Conservation (phyloP, 2,329 filamentous ascomycete species). For the Cladosporium colombiae region DNA sequence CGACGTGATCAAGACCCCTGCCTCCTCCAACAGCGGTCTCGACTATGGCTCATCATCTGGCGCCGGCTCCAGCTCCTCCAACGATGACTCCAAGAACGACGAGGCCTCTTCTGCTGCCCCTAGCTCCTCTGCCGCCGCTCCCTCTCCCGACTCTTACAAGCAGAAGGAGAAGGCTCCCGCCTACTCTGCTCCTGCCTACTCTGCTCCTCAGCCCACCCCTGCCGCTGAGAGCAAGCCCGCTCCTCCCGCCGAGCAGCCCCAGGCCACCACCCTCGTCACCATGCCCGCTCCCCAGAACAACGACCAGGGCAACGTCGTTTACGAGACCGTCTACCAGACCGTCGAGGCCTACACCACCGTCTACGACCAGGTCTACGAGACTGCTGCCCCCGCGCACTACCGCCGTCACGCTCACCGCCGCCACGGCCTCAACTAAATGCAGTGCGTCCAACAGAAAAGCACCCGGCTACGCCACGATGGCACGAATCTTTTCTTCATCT, state of each 20-base stretch:
- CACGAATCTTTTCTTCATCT: slow-evolving; percentile 16
- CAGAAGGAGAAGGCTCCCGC: slow-evolving; percentile 6
- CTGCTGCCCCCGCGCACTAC: slow-evolving; percentile 34
- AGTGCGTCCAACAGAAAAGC: slow-evolving; percentile 9
- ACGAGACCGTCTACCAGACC: slow-evolving; percentile 19
- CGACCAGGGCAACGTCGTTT: slow-evolving; percentile 3
- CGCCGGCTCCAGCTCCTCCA: not conserved
- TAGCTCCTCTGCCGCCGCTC: slow-evolving; percentile 14
- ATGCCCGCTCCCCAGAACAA: not conserved
- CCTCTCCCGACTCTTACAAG: slow-evolving; percentile 16
- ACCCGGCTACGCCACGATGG: slow-evolving; percentile 12
- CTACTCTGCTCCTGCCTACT: not conserved
- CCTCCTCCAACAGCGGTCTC: slow-evolving; percentile 10
- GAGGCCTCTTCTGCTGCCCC: slow-evolving; percentile 1
- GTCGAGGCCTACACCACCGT: slow-evolving; percentile 30
- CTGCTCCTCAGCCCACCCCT: slow-evolving; percentile 11
- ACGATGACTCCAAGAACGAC: slow-evolving; percentile 7
- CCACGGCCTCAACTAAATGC: slow-evolving; percentile 14
- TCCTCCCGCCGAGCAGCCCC: slow-evolving; percentile 5
- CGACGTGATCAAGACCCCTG: slow-evolving; percentile 15
- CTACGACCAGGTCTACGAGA: slow-evolving; percentile 41
- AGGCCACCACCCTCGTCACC: slow-evolving; percentile 10
- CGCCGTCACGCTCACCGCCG: slow-evolving; percentile 15
- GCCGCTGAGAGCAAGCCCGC: not conserved
- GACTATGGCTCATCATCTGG: slow-evolving; percentile 3